These are phyloP conservation scores for Trichodelitschia bisporula DNA, from an alignment of 495 filamentous ascomycete species.

Conservation along the genomic window DNA sequence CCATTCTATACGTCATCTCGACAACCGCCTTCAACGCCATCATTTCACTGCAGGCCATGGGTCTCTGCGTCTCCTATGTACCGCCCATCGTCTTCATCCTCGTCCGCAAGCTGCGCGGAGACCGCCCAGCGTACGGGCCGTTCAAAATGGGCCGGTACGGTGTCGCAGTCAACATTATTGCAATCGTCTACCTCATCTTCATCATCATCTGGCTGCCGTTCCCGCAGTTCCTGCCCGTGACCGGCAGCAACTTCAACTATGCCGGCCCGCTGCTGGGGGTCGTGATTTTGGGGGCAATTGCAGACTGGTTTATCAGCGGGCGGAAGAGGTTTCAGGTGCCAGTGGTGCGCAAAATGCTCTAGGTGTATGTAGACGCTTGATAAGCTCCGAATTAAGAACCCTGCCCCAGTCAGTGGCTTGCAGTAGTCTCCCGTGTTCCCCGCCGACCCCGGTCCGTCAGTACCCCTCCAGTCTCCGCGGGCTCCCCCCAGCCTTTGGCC, in stretches of 20 bases:
- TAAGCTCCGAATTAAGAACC: too few relatives aligned
- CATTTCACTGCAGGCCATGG: conserved; percentile 8
- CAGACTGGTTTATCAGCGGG: conserved; percentile 6
- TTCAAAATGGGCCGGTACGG: conserved; percentile 7
- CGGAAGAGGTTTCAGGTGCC: conserved; percentile 7
- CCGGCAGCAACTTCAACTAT: conserved; percentile 11
- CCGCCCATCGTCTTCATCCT: conserved; percentile 21
- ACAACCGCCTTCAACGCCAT: conserved; percentile 12
- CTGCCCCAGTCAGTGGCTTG: too few relatives aligned
- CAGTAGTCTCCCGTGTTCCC: too few relatives aligned
- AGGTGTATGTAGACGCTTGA: too few relatives aligned
- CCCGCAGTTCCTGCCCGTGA: conserved; percentile 9
- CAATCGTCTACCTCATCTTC: conserved; percentile 6
- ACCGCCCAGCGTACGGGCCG: conserved; percentile 5
- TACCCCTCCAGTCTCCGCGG: too few relatives aligned
- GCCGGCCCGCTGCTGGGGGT: conserved; percentile 8
- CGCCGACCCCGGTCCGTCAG: too few relatives aligned
- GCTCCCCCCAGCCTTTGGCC: too few relatives aligned
- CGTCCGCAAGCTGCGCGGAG: conserved; percentile 19
- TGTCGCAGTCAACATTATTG: conserved; percentile 7
- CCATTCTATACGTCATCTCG: conserved; percentile 10
- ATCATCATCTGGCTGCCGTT: conserved; percentile 9
- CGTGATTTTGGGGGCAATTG: conserved; percentile 4
- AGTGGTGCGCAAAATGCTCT: too few relatives aligned
- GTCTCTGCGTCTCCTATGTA: conserved; percentile 9